Evolutionary conservation across 2,329 filamentous ascomycete genomes (phyloP).

Genomic region (Hymenoscyphus fraxineus): DNA sequence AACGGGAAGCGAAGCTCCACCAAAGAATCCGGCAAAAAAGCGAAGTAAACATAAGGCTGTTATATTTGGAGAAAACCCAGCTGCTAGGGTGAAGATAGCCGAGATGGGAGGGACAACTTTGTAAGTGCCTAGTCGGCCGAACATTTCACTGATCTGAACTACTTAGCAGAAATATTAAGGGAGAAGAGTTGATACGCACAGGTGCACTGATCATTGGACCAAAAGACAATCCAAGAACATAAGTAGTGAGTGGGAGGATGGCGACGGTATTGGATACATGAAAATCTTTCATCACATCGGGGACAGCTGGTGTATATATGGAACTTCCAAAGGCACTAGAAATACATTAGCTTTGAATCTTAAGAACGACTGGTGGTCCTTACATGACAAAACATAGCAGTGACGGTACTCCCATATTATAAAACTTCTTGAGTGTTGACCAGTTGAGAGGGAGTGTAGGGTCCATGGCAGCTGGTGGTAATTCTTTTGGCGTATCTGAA

Average conservation of each 20-base stretch:
- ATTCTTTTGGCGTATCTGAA: background rate
- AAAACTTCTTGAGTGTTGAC: slow-evolving; percentile 1
- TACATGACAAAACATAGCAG: slow-evolving; percentile 1
- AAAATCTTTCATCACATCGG: slow-evolving; percentile 49
- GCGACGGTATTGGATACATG: slow-evolving; percentile 50
- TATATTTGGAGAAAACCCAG: slow-evolving; percentile 49
- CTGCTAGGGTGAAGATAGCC: slow-evolving; percentile 53
- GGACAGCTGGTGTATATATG: slow-evolving; percentile 47
- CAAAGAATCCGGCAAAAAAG: slow-evolving; percentile 52
- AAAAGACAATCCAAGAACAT: slow-evolving; percentile 55
- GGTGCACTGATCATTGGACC: slow-evolving; percentile 58
- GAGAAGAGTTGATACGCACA: background rate
- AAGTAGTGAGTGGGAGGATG: slow-evolving; percentile 55
- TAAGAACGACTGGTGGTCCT: background rate
- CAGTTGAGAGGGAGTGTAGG: slow-evolving; percentile 4
- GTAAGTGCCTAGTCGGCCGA: slow-evolving; percentile 54
- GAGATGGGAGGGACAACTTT: slow-evolving; percentile 44
- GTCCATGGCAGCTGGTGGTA: slow-evolving; percentile 4
- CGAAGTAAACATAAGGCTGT: slow-evolving; percentile 49
- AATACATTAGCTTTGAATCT: background rate
- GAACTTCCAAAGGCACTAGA: slow-evolving; percentile 51
- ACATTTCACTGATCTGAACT: slow-evolving; percentile 47
- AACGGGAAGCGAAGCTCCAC: slow-evolving; percentile 14
- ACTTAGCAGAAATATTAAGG: background rate
- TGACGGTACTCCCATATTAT: slow-evolving; percentile 3